Evolutionary conservation across 2,329 filamentous ascomycete genomes (phyloP).

Genomic region (Triangularia setosa): DNA sequence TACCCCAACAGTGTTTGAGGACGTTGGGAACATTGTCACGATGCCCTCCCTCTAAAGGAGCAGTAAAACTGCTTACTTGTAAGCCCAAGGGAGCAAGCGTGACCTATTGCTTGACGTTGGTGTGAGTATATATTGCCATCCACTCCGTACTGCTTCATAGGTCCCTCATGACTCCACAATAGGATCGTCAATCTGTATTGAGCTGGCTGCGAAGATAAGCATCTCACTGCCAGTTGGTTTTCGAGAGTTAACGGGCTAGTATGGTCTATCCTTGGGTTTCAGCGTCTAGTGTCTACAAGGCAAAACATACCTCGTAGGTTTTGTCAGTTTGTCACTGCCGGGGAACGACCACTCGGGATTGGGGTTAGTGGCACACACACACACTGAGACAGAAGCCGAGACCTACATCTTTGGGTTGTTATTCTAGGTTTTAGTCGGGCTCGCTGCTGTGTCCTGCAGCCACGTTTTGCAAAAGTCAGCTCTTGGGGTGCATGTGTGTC

Average conservation of each 20-base stretch:
- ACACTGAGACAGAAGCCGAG: background rate
- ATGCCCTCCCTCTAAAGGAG: background rate
- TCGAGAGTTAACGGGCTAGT: no score
- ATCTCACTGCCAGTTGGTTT: no score
- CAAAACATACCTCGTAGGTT: no score
- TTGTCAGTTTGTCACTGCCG: background rate
- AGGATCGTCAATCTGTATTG: background rate
- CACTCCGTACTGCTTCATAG: background rate
- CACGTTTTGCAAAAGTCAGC: background rate
- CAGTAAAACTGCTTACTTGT: background rate
- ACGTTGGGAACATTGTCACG: background rate
- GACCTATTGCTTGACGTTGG: slow-evolving; percentile 16
- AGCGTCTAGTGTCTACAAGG: no score
- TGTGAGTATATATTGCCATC: slow-evolving; percentile 20
- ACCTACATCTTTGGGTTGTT: background rate
- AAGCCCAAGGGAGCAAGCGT: slow-evolving; percentile 9
- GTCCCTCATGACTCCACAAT: background rate
- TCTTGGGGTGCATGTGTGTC: no score
- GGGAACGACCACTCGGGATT: background rate
- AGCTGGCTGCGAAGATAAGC: background rate
- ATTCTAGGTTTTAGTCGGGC: background rate
- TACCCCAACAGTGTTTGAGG: background rate
- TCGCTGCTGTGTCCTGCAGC: background rate
- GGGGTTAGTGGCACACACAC: background rate
- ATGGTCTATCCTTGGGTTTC: no score